A percentile compares a stretch with the other conserved stretches of the same genome.
Evolutionary conservation across 164 flowering plant genomes (phyloP).

Genomic region (Macadamia integrifolia): DNA sequence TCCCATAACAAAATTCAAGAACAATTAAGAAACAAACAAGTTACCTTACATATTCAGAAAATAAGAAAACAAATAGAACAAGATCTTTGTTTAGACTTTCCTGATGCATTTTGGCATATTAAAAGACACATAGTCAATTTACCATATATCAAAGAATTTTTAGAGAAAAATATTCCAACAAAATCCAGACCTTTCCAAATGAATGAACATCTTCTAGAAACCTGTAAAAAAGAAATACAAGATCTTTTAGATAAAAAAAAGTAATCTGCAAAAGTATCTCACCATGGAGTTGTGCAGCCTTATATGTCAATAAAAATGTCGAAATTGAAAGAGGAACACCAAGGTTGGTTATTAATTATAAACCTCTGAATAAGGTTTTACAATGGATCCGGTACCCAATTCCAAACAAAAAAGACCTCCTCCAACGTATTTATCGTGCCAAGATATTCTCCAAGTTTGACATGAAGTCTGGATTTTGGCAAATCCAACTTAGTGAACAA

Average conservation of each 20-base stretch:
- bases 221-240: not conserved
- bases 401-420: constrained; percentile 5
- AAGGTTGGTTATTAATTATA: not conserved
- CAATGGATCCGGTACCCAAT: constrained; percentile 6
- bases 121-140: not conserved
- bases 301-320: not conserved
- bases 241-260: not conserved
- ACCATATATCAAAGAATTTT: not conserved
- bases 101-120: not conserved
- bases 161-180: not conserved
- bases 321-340: not conserved
- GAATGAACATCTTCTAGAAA: not conserved
- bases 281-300: constrained; percentile 1
- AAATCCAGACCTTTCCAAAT: not conserved
- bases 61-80: not conserved
- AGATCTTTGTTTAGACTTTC: not conserved
- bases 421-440: not conserved
- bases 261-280: not conserved
- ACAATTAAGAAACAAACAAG: too few species aligned
- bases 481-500: constrained; percentile 7
- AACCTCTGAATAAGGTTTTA: not conserved
- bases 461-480: constrained; percentile 10
- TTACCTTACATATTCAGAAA: too few species aligned
- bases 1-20: too few species aligned
- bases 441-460: constrained; percentile 8